phyloP scores from a whole-genome alignment of 352 stramenopile species.

The Phytophthora vignae region DNA sequence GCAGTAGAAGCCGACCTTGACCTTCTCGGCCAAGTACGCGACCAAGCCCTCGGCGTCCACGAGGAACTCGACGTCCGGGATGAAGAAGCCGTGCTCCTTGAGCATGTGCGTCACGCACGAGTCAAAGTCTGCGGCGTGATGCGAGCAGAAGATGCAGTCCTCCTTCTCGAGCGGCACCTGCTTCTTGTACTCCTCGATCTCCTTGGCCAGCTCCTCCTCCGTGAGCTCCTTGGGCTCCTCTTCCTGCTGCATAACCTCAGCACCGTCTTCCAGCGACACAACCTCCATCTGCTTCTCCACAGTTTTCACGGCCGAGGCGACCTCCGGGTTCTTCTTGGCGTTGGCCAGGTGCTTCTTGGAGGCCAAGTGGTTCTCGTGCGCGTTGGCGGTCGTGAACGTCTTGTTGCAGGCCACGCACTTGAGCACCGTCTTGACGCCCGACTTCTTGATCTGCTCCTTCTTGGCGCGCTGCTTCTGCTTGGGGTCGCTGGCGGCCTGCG shows the following conservation, averaged over 20 bases:
- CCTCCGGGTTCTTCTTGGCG: slow-evolving; percentile 74
- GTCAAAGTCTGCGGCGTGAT: slow-evolving; percentile 71
- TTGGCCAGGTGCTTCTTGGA: slow-evolving; percentile 90
- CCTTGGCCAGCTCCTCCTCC: slow-evolving; percentile 65
- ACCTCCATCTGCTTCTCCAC: slow-evolving; percentile 77
- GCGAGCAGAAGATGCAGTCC: slow-evolving; percentile 88
- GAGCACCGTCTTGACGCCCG: slow-evolving; percentile 71
- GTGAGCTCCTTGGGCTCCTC: slow-evolving; percentile 52
- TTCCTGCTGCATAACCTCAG: slow-evolving; percentile 1
- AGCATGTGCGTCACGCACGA: slow-evolving; percentile 92
- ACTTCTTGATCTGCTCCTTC: slow-evolving; percentile 74
- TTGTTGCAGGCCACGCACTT: slow-evolving; percentile 91
- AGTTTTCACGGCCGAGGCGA: slow-evolving; percentile 57
- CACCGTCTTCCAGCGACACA: slow-evolving; percentile 34
- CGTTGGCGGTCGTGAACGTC: slow-evolving; percentile 81
- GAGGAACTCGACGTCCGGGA: slow-evolving; percentile 95
- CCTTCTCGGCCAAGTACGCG: slow-evolving; percentile 95
- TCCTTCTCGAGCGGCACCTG: slow-evolving; percentile 73
- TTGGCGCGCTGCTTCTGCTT: slow-evolving; percentile 80
- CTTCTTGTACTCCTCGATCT: slow-evolving; percentile 85
- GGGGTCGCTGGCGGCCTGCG: slow-evolving; percentile 59
- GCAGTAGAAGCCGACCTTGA: slow-evolving; percentile 95
- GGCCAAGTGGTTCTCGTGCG: slow-evolving; percentile 85
- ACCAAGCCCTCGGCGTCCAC: slow-evolving; percentile 92
- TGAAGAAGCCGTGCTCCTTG: slow-evolving; percentile 95